Evolutionary conservation across 2,329 filamentous ascomycete species (phyloP).

Genomic region (Diaporthe humulicola): DNA sequence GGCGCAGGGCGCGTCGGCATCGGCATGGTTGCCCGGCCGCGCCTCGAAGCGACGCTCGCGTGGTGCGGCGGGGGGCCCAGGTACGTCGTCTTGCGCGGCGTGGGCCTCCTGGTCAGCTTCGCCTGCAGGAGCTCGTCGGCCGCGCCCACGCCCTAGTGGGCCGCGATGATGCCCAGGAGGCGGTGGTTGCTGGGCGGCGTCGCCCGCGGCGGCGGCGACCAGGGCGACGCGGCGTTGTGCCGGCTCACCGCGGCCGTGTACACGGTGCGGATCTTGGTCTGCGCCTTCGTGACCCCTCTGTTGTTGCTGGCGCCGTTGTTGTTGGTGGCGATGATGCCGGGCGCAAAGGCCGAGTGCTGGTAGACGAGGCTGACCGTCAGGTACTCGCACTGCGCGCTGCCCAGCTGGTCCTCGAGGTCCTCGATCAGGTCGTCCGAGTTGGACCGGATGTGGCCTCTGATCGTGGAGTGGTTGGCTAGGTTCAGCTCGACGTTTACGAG

Average conservation of each 20-base stretch:
- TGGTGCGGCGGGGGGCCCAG: neutral
- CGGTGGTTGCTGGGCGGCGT: constrained; percentile 51
- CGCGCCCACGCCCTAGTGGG: constrained; percentile 62
- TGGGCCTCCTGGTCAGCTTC: constrained; percentile 38
- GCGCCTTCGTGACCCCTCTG: constrained; percentile 53
- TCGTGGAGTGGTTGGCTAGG: constrained; percentile 28
- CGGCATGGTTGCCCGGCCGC: neutral
- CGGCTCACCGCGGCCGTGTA: constrained; percentile 64
- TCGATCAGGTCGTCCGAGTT: constrained; percentile 69
- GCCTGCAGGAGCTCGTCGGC: constrained; percentile 58
- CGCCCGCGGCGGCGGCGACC: constrained; percentile 62
- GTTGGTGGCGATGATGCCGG: neutral
- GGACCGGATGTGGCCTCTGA: constrained; percentile 49
- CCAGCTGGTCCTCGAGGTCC: constrained; percentile 70
- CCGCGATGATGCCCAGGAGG: constrained; percentile 59
- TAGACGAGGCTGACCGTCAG: constrained; percentile 67
- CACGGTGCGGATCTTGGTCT: constrained; percentile 66
- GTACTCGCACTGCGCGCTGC: constrained; percentile 61
- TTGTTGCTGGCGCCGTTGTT: neutral
- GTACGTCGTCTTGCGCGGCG: constrained; percentile 40
- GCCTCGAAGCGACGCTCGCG: neutral
- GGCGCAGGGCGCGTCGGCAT: constrained; percentile 8
- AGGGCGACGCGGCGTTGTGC: constrained; percentile 62
- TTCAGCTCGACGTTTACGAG: constrained; percentile 61
- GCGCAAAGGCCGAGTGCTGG: constrained; percentile 67